Evolutionary conservation across 805 yeast species (phyloP), one percentile per base, ranked within the genome.

Genomic region (Zygosaccharomyces gambellarensis): DNA sequence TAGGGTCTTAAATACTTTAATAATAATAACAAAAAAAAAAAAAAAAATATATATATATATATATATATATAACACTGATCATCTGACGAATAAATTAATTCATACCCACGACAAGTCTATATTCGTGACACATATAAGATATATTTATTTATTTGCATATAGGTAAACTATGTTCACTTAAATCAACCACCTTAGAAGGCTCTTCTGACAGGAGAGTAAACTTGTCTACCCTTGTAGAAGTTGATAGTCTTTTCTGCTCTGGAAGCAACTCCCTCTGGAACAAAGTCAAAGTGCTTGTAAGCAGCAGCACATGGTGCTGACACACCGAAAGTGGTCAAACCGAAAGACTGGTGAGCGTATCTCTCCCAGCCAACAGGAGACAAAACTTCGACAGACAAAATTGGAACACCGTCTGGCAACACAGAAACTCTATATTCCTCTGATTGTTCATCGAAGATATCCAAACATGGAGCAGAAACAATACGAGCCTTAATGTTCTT

Each of bases 271-370:
- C 96, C 97, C 70, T 88, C 97, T 55, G 92, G 85, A 49, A 95
- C 90, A 79, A 94, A 94, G 59, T 80, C 96, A 62, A 92, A 87
- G 76, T 66, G 75, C 73, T 87, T 81, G 84, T 83, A 94, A 54
- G 92, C 79, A 56, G 86, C 88, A 51, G 74, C 72, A 67, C 85
- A 94, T 71, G 87, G 86, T 70, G 96, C 99, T 53, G 97, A 90
- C 54, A 90, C 94, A 80, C 99, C 99, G 69, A 94, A 94, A 76
- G 88, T 82, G 81, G 89, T 82, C 67, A 94, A 78, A 74, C 97
- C 97, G 65, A 92, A 88, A 72, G 90, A 95, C 78, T 87, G 95
- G 76, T 94, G 99, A 52, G 97, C 81, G 78, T 90, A 94, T 73
- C 83, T 87, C 63, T 84, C 77, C 99, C 99, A 94, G 51, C 97